phyloP scores from a whole-genome alignment of 805 yeast species.

The Tetrapisispora fleetii region DNA sequence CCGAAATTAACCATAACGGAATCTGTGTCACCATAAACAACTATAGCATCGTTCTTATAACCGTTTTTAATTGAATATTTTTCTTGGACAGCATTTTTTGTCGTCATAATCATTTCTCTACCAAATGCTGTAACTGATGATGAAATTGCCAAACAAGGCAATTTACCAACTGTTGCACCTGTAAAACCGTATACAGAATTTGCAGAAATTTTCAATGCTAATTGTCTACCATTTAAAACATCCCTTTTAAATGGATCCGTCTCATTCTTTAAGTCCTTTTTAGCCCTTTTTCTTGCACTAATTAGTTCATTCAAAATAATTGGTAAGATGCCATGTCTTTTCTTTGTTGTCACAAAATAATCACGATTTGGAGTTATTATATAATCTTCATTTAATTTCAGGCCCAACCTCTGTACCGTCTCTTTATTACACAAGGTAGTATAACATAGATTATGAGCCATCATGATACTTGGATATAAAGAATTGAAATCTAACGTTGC shows the following conservation, averaged over 20 bases:
- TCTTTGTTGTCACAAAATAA: slow-evolving; percentile 60
- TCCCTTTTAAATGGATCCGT: slow-evolving; percentile 89
- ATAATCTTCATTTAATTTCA: slow-evolving; percentile 69
- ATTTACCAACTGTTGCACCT: slow-evolving; percentile 95
- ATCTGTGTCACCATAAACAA: slow-evolving; percentile 97
- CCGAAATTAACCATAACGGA: slow-evolving; percentile 99
- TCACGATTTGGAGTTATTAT: slow-evolving; percentile 87
- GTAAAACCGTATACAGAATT: slow-evolving; percentile 98
- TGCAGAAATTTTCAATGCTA: slow-evolving; percentile 93
- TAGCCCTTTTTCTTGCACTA: slow-evolving; percentile 88
- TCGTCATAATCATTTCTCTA: slow-evolving; percentile 89
- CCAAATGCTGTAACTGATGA: slow-evolving; percentile 95
- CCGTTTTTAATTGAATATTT: slow-evolving; percentile 77
- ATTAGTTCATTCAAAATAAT: slow-evolving; percentile 83
- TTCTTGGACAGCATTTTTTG: slow-evolving; percentile 77
- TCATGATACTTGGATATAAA: slow-evolving; percentile 95
- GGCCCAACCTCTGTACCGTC: slow-evolving; percentile 52
- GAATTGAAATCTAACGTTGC: slow-evolving; percentile 97
- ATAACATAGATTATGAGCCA: slow-evolving; percentile 96
- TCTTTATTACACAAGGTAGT: slow-evolving; percentile 72
- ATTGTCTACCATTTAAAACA: slow-evolving; percentile 92
- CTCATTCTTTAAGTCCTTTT: slow-evolving; percentile 80
- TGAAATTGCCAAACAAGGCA: slow-evolving; percentile 93
- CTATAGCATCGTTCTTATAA: slow-evolving; percentile 72
- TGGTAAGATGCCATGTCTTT: slow-evolving; percentile 81